phyloP scores from a whole-genome alignment of 176 grass and related monocot genomes.

The Rhynchospora pubera region DNA sequence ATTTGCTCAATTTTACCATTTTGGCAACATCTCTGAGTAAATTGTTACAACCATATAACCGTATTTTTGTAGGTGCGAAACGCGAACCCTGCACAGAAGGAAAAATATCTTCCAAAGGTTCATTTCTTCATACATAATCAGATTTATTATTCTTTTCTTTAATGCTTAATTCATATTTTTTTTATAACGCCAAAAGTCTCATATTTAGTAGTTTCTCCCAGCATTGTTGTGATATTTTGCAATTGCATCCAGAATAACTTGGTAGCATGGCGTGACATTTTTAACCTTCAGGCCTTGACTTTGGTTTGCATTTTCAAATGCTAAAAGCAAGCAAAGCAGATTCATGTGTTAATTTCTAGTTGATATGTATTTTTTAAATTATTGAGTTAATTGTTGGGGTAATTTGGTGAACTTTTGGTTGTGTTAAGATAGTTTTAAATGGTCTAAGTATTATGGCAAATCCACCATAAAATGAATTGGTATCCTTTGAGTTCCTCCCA shows the following conservation, averaged over 20 bases:
- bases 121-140: background rate
- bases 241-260: background rate
- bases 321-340: background rate
- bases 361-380: background rate
- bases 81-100: conserved; percentile 57
- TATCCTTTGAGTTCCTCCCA: background rate
- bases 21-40: background rate
- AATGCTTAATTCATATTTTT: background rate
- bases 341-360: background rate
- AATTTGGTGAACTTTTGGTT: background rate
- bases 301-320: background rate
- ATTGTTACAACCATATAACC: background rate
- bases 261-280: background rate
- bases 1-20: background rate
- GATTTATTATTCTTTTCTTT: background rate
- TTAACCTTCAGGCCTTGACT: background rate
- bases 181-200: background rate
- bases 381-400: background rate
- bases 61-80: conserved; percentile 62
- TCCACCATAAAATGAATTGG: background rate
- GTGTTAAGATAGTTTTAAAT: background rate
- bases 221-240: background rate
- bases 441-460: background rate
- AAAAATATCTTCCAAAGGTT: conserved; percentile 84
- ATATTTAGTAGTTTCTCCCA: background rate